Evolutionary conservation across 2,329 filamentous ascomycete species (phyloP), one percentile per base, ranked within the genome.

Genomic region (Botrytis aclada): DNA sequence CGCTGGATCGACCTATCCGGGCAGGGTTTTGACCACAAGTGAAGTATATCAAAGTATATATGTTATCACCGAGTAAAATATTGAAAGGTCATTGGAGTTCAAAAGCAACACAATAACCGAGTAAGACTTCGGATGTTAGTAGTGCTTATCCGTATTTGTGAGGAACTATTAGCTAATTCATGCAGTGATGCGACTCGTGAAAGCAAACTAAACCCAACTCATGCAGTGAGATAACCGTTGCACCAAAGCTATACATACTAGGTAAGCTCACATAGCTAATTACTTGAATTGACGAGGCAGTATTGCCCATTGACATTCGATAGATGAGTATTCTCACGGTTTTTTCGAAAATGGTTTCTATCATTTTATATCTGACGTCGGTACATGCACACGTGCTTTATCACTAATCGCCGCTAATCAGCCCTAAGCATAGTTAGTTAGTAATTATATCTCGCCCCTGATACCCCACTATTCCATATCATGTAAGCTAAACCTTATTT

Each of bases 291-390:
- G 8, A 65, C 8, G 43, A 65, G 32, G 41, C 10, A 64, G 32
- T 18, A 37, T 47, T 37, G 18, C 16, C 43, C 7, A 8, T 29
- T 18, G 39, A 47, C 25, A 47, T 65, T 6, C 3, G 16, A 37
- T 39, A 29, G 16, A 14, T 29, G 41, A 22, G 39, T 14, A 3
- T n/a, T 66, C 22, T 39, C 34, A 39, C 60, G n/a, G 32, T 56
- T 56, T 16, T 56, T 29, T 7, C 22, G n/a, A 20, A 14, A 20
- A 51, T n/a, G 41, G 5, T 39, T n/a, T 54, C 29, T n/a, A 18
- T 51, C 63, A 51, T 10, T 37, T 78, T 75, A n/a, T 66, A 66
- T 56, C 43, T 61, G 54, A 37, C 45, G 64, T 66, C 32, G 64
- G 45, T 39, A 66, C 9, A 20, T 32, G 25, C 37, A 47, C 43